Evolutionary conservation across 1,139 yeast species (phyloP).

Genomic region (Debaryomycetaceae sp.): DNA sequence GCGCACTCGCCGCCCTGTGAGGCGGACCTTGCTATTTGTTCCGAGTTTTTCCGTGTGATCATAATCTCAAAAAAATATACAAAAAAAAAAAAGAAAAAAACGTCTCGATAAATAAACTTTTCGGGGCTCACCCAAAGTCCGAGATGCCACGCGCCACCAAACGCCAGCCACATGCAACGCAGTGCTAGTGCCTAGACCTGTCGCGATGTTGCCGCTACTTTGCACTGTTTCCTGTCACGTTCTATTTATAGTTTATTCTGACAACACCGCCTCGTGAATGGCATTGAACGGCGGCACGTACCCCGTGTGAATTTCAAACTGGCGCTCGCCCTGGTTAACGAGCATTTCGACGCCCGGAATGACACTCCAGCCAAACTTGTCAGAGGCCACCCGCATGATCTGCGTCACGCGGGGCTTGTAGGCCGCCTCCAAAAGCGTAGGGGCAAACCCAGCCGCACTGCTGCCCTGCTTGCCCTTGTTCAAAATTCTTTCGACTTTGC

Average conservation of each 20-base stretch:
- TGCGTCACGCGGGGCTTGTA: constrained; percentile 87
- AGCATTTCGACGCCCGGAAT: constrained; percentile 90
- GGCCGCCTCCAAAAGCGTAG: constrained; percentile 81
- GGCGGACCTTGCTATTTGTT: no score
- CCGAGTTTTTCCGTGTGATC: no score
- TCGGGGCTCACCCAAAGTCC: no score
- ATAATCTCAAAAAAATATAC: no score
- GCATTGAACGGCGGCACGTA: constrained; percentile 56
- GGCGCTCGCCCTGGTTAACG: constrained; percentile 87
- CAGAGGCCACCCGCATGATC: constrained; percentile 69
- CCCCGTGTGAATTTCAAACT: constrained; percentile 78
- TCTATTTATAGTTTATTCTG: constrained; percentile 13
- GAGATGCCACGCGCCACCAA: no score
- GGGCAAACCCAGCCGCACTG: constrained; percentile 31
- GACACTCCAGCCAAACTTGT: constrained; percentile 59
- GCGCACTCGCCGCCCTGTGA: no score
- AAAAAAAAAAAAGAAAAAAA: no score
- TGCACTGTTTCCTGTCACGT: not conserved
- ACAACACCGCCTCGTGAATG: constrained; percentile 55
- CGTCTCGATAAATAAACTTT: no score
- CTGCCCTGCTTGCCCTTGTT: constrained; percentile 23
- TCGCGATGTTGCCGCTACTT: not conserved
- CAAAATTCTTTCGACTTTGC: constrained; percentile 46
- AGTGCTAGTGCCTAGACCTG: no score
- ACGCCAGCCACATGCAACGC: no score